Conservation (phyloP, 2,329 filamentous ascomycete species). For the Fusarium albidum region DNA sequence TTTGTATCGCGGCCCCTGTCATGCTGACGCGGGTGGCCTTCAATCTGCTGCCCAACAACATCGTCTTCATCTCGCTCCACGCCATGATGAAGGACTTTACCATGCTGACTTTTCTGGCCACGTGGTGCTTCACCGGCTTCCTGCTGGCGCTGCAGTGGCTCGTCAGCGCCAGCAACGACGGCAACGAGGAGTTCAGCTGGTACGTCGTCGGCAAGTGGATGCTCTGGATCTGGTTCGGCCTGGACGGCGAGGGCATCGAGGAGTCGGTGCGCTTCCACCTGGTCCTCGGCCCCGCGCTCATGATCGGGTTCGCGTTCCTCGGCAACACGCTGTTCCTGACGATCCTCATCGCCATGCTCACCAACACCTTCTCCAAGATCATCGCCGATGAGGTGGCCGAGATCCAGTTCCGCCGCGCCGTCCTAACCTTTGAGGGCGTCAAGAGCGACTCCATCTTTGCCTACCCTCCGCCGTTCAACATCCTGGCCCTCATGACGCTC, state of each 20-base stretch:
- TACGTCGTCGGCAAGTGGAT: slow-evolving; percentile 77
- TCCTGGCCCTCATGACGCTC: slow-evolving; percentile 68
- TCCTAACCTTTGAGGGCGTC: slow-evolving; percentile 77
- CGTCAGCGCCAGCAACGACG: slow-evolving; percentile 41
- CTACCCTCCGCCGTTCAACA: slow-evolving; percentile 75
- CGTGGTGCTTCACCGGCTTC: slow-evolving; percentile 76
- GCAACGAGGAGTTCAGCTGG: slow-evolving; percentile 47
- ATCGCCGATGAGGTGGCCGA: slow-evolving; percentile 74
- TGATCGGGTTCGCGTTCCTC: slow-evolving; percentile 77
- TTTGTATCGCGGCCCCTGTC: slow-evolving; percentile 73
- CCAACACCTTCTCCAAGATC: slow-evolving; percentile 75
- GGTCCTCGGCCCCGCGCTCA: slow-evolving; percentile 72
- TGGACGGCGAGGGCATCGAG: slow-evolving; percentile 68
- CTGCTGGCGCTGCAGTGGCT: slow-evolving; percentile 76
- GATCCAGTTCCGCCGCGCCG: slow-evolving; percentile 75
- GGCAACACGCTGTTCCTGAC: slow-evolving; percentile 80
- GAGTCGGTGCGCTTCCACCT: slow-evolving; percentile 67
- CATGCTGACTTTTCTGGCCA: slow-evolving; percentile 70
- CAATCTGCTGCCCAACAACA: slow-evolving; percentile 77
- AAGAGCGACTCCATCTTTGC: slow-evolving; percentile 76
- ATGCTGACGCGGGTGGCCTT: slow-evolving; percentile 75
- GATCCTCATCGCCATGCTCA: slow-evolving; percentile 77
- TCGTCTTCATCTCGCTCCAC: slow-evolving; percentile 76
- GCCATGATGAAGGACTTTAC: slow-evolving; percentile 80
- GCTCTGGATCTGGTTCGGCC: slow-evolving; percentile 81